Base-by-base conservation (phyloP, 2,329 filamentous ascomycete species). In the Cladosporium cucumerinum region DNA sequence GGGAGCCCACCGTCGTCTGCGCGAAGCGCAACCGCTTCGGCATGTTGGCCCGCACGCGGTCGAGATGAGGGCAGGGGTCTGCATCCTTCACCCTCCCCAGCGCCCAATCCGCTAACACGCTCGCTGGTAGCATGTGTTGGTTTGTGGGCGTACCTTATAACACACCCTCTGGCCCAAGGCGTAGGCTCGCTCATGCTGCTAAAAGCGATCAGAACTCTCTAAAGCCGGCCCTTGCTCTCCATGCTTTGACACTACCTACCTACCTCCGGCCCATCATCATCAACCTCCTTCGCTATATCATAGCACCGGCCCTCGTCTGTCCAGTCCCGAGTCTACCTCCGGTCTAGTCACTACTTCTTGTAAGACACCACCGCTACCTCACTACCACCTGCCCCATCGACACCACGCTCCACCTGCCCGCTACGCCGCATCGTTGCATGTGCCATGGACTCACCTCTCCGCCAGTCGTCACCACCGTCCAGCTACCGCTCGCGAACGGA, bases 111-210 rank as follows among this genome's bases (percentile, higher is more conserved):
- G 49, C 60, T 62, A 62, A 49, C 60, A 54, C 48, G 32, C 21
- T 54, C 49, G 34, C 49, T 34, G 48, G 60, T 62, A 62, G 49
- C 49, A 62, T 62, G 60, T 62, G 60, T 62, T 62, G 60, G 60
- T 62, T 55, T 62, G 60, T 62, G 60, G 60, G 60, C 39, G 60
- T 62, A 62, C 60, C 60, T 62, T 62, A 62, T 62, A 62, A 55
- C 60, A 62, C 49, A 54, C 60, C 46, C 49, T 62, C 46, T 55
- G 59, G 59, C 49, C 58, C 60, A 55, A 55, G 60, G 60, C 60
- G 60, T 49, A 62, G 60, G 49, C 60, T 54, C 43, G 32, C 48
- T 46, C 39, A 51, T 32, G 60, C 60, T 62, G 60, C 60, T 62
- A 62, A 62, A 62, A 62, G 49, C 60, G 60, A 62, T 46, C 60